Evolutionary conservation across 1,139 yeast species (phyloP), one percentile per base, ranked within the genome.

Genomic region (Meyerozyma carpophila): DNA sequence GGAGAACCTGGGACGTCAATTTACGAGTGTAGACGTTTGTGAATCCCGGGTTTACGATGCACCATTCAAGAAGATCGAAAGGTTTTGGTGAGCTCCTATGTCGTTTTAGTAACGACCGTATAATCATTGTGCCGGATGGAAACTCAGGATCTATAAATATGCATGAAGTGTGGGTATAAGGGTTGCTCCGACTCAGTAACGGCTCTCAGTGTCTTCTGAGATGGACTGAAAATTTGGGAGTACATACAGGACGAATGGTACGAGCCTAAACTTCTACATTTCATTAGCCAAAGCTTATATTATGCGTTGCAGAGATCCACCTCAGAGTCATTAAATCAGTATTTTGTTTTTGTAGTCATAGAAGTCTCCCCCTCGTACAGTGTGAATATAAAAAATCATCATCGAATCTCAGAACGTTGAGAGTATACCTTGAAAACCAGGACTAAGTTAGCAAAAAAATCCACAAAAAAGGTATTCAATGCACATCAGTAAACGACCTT

Each of bases 261-360:
- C 29, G 13, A n/a, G 11, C 13, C 13, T 26, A 11, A 27, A 4
- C 2, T 11, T n/a, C 29, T 27, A 27, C 29, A 27, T 9, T 4
- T 9, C 3, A 14, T 3, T 13, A n/a, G 14, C 18, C 34, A 13
- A 31, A n/a, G 34, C 34, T 31, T 31, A 31, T 31, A 31, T 31
- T 31, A 13, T 31, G 34, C 16, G 34, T 14, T 13, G n/a, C 6
- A 13, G 34, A 34, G 37, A 34, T 20, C 21, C 26, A 20, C 50
- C 53, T 82, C 88, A 82, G 88, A 81, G 74, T 82, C 88, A 82
- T 82, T 82, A 82, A 81, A 82, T 81, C 87, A 82, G 88, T 81
- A 63, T 79, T 78, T 64, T 70, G 61, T 57, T 49, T 59, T 57
- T 62, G 74, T 74, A 74, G 73, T 75, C 81, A 76, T 56, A 49